Evolutionary conservation across 2,329 filamentous ascomycete genomes (phyloP), one percentile per base, ranked within the genome.

Genomic region (Alternaria brassicicola): DNA sequence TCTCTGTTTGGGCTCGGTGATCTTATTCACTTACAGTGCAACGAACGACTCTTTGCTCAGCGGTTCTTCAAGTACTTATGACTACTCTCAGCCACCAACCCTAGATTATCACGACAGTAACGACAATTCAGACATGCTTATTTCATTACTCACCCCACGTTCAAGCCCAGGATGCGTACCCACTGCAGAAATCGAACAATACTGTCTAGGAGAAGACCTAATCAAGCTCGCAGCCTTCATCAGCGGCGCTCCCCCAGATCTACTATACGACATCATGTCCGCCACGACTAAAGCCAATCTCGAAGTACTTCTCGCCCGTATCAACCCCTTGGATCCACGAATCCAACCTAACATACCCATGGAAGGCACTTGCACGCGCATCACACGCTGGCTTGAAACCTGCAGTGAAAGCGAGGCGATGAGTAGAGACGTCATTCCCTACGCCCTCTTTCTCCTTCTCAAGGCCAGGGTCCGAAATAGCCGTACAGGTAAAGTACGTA

Each of bases 161-260:
- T 26, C 50, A 13, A 52, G 15, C 17, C 38, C 50, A 25, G 38
- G 50, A 10, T 17, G 15, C 2, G 39, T 33, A 3, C 49, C 49
- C 17, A 52, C 36, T 26, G 36, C 36, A 33, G 25, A 52, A 7
- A 33, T 35, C 6, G 9, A 17, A 2, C 49, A 52, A 43, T 31
- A 23, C 36, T 52, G 25, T 12, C 13, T 42, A 19, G 36, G 30
- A n/a, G 26, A 52, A 1, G 26, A 39, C 3, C 26, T 52, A 8
- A 33, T 13, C 17, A 52, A 19, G 13, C 8, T 52, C n/a, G 49
- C 49, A 26, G 36, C 17, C 19, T 52, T 52, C 49, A 43, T 52
- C 26, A 42, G 25, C 4, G 19, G 17, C 10, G 49, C 38, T 30
- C 43, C 43, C 9, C 43, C 43, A 0, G 19, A 47, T 33, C 43